Conservation (phyloP, 1,284 basidiomycete genomes). For the Ustanciosporium gigantosporum region DNA sequence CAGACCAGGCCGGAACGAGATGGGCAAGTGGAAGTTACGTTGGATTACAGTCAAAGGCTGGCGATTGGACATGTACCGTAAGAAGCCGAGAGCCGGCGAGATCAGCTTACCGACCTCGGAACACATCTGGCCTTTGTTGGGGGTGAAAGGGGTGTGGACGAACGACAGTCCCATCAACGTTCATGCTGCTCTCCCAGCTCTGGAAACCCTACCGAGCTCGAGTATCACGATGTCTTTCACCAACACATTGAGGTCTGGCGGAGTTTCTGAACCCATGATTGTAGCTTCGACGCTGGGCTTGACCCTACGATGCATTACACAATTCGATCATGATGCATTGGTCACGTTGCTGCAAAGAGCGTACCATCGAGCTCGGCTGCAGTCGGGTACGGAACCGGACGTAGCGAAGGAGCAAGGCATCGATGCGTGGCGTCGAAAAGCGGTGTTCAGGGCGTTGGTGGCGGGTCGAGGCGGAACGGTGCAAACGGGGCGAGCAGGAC, state of each 20-base stretch:
- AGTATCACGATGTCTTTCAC: conserved; percentile 21
- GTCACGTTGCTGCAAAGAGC: conserved; percentile 26
- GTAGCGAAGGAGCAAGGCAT: not conserved
- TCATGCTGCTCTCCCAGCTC: conserved; percentile 19
- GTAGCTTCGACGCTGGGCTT: conserved; percentile 1
- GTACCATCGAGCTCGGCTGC: conserved; percentile 1
- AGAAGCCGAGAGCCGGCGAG: conserved; percentile 26
- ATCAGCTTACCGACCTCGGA: conserved; percentile 11
- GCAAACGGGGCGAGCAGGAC: conserved; percentile 22
- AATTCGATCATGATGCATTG: conserved; percentile 37
- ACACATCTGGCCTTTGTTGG: conserved; percentile 17
- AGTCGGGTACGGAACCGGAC: not conserved
- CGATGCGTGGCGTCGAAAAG: conserved; percentile 37
- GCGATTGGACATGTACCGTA: conserved; percentile 34
- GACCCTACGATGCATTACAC: conserved; percentile 34
- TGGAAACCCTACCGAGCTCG: conserved; percentile 12
- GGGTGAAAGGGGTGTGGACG: conserved; percentile 27
- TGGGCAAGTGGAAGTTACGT: conserved; percentile 50
- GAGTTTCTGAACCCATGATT: not conserved
- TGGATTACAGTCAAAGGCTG: conserved; percentile 40
- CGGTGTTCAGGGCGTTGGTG: conserved; percentile 32
- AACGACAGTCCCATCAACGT: conserved; percentile 2
- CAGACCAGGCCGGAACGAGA: conserved; percentile 7
- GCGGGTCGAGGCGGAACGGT: conserved; percentile 49
- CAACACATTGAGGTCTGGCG: not conserved